Conservation (phyloP, 176 grass and related monocot genomes). For the Raddia distichophylla region DNA sequence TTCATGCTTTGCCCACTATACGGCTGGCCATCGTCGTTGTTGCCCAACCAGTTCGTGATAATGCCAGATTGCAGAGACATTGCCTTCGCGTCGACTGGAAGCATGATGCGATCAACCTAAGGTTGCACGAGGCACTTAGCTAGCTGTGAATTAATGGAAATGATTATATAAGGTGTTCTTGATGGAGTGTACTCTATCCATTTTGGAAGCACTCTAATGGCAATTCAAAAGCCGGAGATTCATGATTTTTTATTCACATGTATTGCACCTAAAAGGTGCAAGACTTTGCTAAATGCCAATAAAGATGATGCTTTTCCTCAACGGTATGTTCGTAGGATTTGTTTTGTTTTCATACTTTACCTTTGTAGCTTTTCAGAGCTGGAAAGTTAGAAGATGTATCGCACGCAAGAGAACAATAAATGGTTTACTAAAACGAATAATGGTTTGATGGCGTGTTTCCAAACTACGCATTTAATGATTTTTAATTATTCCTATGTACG, state of each 20-base stretch:
- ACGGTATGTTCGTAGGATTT: neutral
- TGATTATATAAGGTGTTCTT: neutral
- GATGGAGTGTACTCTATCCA: neutral
- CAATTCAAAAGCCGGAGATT: too few species aligned
- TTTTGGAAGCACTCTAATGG: neutral
- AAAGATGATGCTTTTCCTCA: neutral
- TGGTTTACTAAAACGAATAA: too few species aligned
- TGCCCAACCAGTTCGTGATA: neutral
- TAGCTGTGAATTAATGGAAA: neutral
- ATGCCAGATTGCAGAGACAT: neutral
- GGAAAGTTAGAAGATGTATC: too few species aligned
- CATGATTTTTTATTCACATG: neutral
- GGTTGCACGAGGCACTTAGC: neutral
- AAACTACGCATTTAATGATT: too few species aligned
- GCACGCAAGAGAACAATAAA: too few species aligned
- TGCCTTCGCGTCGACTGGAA: neutral
- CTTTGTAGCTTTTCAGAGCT: too few species aligned
- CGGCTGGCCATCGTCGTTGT: neutral
- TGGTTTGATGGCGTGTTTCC: too few species aligned
- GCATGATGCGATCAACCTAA: neutral
- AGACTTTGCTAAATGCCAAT: neutral
- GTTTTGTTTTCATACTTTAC: neutral
- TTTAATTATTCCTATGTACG: too few species aligned
- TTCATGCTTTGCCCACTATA: neutral
- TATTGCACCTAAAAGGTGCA: slow-evolving; percentile 6